Evolutionary conservation across 495 filamentous ascomycete species (phyloP).

Genomic region (Penicillium angulare): DNA sequence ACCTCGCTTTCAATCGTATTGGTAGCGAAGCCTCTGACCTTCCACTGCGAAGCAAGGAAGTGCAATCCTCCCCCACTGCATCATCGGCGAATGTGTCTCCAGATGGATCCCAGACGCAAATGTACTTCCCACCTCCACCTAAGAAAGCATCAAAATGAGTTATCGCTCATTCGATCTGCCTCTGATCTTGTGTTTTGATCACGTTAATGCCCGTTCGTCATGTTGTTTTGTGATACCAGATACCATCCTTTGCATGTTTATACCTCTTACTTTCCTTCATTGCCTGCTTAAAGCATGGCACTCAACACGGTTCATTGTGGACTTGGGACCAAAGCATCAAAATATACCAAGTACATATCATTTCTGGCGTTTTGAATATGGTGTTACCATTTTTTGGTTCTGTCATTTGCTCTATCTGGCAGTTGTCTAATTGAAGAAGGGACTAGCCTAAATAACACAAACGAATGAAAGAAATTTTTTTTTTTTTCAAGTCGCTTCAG

Average conservation of each 20-base stretch:
- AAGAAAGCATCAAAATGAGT: slow-evolving; percentile 36
- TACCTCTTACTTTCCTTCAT: slow-evolving; percentile 13
- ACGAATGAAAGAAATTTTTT: neutral
- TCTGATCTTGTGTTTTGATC: too few relatives aligned
- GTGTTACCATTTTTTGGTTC: neutral
- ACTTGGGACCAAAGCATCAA: slow-evolving; percentile 4
- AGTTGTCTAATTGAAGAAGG: slow-evolving; percentile 18
- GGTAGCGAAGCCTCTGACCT: slow-evolving; percentile 35
- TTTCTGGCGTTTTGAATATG: neutral
- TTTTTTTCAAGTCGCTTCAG: too few relatives aligned
- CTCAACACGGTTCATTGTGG: neutral
- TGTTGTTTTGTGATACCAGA: slow-evolving; percentile 12
- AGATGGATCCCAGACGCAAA: slow-evolving; percentile 16
- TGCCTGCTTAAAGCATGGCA: too few relatives aligned
- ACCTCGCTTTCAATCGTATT: slow-evolving; percentile 43
- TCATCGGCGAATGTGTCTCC: slow-evolving; percentile 23
- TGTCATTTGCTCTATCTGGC: neutral
- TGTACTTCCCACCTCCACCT: slow-evolving; percentile 46
- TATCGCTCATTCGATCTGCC: too few relatives aligned
- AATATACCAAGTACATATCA: slow-evolving; percentile 8
- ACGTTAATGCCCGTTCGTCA: slow-evolving; percentile 2
- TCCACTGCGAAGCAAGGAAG: slow-evolving; percentile 37
- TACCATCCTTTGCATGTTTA: slow-evolving; percentile 22
- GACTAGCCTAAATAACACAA: slow-evolving; percentile 1
- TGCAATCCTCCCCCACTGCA: neutral